A percentile compares a stretch with the other conserved stretches of the same genome.
These are phyloP conservation scores for Kwoniella botswanensis DNA, from an alignment of 768 basidiomycete species.

Conservation along the genomic window DNA sequence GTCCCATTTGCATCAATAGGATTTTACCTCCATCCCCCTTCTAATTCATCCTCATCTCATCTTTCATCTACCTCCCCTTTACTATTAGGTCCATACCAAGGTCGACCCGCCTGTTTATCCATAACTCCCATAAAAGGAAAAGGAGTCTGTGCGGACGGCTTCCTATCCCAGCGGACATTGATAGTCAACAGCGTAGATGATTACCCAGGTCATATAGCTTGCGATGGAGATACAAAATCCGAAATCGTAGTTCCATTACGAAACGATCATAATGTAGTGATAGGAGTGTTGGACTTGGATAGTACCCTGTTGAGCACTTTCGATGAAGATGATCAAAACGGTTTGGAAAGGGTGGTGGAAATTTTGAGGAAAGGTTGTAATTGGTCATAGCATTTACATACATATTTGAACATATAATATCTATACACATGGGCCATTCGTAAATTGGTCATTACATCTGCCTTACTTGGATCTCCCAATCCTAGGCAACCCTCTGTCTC, in stretches of 20 bases:
- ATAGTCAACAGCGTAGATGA: constrained; percentile 77
- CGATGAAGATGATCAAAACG: constrained; percentile 74
- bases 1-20: too few relatives aligned
- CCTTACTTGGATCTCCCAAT: neutral
- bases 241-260: constrained; percentile 84
- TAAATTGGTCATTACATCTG: constrained; percentile 3
- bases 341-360: constrained; percentile 73
- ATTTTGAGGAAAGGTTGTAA: constrained; percentile 63
- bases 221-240: constrained; percentile 86
- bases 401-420: neutral
- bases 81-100: constrained; percentile 82
- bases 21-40: constrained; percentile 71
- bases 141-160: constrained; percentile 89
- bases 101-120: constrained; percentile 87
- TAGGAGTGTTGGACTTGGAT: constrained; percentile 79
- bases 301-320: constrained; percentile 75
- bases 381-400: constrained; percentile 28
- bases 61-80: constrained; percentile 57
- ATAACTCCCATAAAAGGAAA: constrained; percentile 66
- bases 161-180: constrained; percentile 64
- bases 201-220: constrained; percentile 91
- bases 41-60: constrained; percentile 12
- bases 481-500: constrained; percentile 36
- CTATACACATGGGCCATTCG: neutral
- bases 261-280: constrained; percentile 5